These are phyloP conservation scores for Inonotus hispidus DNA, from an alignment of 1,284 basidiomycete genomes.

Conservation along the genomic window DNA sequence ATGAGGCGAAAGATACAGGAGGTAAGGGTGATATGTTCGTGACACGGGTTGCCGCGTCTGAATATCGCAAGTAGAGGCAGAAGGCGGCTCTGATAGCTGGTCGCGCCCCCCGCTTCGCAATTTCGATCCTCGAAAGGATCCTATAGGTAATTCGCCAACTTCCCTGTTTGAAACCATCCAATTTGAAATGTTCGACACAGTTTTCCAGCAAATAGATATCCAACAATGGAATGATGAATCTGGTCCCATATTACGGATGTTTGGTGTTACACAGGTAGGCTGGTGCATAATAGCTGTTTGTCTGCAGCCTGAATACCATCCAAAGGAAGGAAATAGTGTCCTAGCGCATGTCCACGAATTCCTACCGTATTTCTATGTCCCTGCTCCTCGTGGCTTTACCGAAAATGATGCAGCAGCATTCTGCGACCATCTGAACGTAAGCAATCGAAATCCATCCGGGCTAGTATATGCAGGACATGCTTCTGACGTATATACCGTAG, in stretches of 20 bases:
- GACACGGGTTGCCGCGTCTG: background rate
- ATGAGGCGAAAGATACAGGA: conserved; percentile 49
- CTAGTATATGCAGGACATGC: background rate
- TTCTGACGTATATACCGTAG: conserved; percentile 23
- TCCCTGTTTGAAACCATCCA: background rate
- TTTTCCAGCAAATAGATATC: conserved; percentile 93
- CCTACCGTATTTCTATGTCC: conserved; percentile 86
- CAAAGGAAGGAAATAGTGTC: conserved; percentile 80
- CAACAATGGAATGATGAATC: conserved; percentile 65
- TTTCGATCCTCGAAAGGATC: conserved; percentile 57
- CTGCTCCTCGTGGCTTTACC: conserved; percentile 78
- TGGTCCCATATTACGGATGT: conserved; percentile 65
- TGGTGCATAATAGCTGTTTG: background rate
- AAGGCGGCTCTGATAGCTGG: conserved; percentile 78
- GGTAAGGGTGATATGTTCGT: conserved; percentile 30
- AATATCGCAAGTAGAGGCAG: conserved; percentile 42
- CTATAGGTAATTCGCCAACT: conserved; percentile 42
- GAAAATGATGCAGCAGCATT: conserved; percentile 64
- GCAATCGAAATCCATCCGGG: conserved; percentile 26
- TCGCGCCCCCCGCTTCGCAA: conserved; percentile 56
- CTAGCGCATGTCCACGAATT: conserved; percentile 79
- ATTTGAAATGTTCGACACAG: conserved; percentile 32
- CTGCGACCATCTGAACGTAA: conserved; percentile 70
- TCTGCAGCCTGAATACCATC: conserved; percentile 14
- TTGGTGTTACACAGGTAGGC: conserved; percentile 79